Conservation (phyloP, 768 basidiomycete genomes). For the Rubroboletus pulcherrimus region DNA sequence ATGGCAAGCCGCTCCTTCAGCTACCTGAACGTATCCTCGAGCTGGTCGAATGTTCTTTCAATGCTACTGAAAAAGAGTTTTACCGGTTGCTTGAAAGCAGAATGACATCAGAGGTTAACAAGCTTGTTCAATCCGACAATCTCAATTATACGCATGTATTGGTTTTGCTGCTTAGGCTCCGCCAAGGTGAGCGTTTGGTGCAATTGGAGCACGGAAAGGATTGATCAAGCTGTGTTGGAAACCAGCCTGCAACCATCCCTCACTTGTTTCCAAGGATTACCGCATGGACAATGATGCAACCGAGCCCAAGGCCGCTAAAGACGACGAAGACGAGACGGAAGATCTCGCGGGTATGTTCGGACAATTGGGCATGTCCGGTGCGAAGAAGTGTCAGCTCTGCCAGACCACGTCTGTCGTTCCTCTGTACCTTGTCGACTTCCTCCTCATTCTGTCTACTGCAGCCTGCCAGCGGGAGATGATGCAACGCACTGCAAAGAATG, state of each 20-base stretch:
- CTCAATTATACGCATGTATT: slow-evolving; percentile 69
- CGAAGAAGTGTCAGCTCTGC: slow-evolving; percentile 76
- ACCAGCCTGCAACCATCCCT: slow-evolving; percentile 87
- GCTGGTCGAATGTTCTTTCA: slow-evolving; percentile 74
- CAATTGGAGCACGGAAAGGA: background rate
- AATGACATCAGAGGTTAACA: slow-evolving; percentile 64
- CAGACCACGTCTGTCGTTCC: slow-evolving; percentile 53
- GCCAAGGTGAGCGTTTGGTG: slow-evolving; percentile 65
- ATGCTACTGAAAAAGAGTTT: slow-evolving; percentile 71
- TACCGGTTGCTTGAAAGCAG: slow-evolving; percentile 69
- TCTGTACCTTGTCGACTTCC: background rate
- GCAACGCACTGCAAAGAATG: slow-evolving; percentile 59
- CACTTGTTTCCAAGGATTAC: slow-evolving; percentile 75
- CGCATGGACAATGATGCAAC: slow-evolving; percentile 72
- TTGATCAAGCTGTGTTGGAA: background rate
- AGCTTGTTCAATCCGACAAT: slow-evolving; percentile 51
- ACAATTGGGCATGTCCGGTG: slow-evolving; percentile 55
- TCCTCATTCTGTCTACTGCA: slow-evolving; percentile 7
- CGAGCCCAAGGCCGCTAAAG: slow-evolving; percentile 55
- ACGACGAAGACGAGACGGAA: slow-evolving; percentile 57
- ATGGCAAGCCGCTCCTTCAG: slow-evolving; percentile 79
- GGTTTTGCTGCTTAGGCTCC: slow-evolving; percentile 70
- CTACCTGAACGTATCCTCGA: slow-evolving; percentile 74
- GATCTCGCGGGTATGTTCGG: slow-evolving; percentile 74
- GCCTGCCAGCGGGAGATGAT: slow-evolving; percentile 20